Conservation (phyloP, 163 green algal species). For the Scenedesmus sp. region DNA sequence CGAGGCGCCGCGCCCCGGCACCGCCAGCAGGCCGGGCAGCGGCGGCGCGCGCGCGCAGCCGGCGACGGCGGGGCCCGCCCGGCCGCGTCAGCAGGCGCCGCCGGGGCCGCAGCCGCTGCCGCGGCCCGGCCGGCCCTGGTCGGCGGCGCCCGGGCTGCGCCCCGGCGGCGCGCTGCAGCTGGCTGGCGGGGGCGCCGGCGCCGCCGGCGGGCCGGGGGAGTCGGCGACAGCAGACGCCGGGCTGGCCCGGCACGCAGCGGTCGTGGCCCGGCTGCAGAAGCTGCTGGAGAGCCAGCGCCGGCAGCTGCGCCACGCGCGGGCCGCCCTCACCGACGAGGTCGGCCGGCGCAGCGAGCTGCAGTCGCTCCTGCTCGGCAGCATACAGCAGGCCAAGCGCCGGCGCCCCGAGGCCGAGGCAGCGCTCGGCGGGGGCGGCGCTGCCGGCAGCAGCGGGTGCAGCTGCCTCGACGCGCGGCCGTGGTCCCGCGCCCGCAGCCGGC, state of each 20-base stretch:
- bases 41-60: constrained; percentile 1
- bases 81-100: too few relatives aligned
- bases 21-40: constrained; percentile 4
- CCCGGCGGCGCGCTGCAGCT: background rate
- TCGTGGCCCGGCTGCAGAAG: constrained; percentile 33
- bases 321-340: constrained; percentile 2
- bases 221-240: background rate
- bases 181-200: background rate
- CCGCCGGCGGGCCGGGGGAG: background rate
- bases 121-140: background rate
- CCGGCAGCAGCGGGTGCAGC: constrained; percentile 4
- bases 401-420: constrained; percentile 8
- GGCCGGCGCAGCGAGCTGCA: constrained; percentile 23
- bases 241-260: constrained; percentile 1
- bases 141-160: background rate
- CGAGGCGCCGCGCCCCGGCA: background rate
- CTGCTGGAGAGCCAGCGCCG: too few relatives aligned
- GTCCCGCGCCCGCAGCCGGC: background rate
- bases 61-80: background rate
- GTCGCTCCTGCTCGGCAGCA: constrained; percentile 22
- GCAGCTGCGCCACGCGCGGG: background rate
- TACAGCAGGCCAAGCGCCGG: constrained; percentile 18
- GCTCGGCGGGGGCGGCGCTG: background rate
- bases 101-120: too few relatives aligned
- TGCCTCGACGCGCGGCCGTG: background rate